Percentiles rank a stretch among this genome's conserved stretches.
Conservation (phyloP, 2,329 filamentous ascomycete genomes). For the Colletotrichum siamense region DNA sequence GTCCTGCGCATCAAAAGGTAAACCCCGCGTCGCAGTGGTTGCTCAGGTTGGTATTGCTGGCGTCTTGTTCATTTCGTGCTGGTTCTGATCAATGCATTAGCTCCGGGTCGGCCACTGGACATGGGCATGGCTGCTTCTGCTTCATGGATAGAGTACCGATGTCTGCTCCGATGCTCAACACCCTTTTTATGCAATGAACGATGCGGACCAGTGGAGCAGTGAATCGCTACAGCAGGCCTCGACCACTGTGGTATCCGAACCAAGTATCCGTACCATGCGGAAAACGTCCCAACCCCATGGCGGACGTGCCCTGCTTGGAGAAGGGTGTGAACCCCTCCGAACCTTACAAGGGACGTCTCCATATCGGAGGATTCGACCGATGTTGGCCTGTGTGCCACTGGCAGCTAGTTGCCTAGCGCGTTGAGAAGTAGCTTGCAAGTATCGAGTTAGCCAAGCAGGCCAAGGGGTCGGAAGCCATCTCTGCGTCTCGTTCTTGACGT, state of each 20-base stretch:
- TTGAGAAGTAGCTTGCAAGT: neutral
- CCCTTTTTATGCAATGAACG: neutral
- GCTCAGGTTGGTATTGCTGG: neutral
- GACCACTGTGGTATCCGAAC: neutral
- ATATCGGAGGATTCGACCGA: slow-evolving; percentile 6
- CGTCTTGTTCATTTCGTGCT: neutral
- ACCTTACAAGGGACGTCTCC: neutral
- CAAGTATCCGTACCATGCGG: slow-evolving; percentile 2
- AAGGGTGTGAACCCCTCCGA: neutral
- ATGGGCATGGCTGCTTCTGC: neutral
- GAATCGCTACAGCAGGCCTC: neutral
- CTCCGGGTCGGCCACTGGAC: neutral
- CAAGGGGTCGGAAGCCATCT: neutral
- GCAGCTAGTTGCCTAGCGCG: neutral
- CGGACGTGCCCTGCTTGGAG: neutral
- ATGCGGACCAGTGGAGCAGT: neutral
- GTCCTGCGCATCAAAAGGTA: neutral
- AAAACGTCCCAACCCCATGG: slow-evolving; percentile 16
- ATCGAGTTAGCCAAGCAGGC: neutral
- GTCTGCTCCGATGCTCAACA: neutral
- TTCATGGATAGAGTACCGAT: neutral
- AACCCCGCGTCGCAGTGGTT: neutral
- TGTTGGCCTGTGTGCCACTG: neutral
- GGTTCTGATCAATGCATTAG: neutral
- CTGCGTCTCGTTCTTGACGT: neutral